A percentile compares a stretch with the other conserved stretches of the same genome.
phyloP scores from a whole-genome alignment of 768 basidiomycete species.

The Termitomyces sp. region DNA sequence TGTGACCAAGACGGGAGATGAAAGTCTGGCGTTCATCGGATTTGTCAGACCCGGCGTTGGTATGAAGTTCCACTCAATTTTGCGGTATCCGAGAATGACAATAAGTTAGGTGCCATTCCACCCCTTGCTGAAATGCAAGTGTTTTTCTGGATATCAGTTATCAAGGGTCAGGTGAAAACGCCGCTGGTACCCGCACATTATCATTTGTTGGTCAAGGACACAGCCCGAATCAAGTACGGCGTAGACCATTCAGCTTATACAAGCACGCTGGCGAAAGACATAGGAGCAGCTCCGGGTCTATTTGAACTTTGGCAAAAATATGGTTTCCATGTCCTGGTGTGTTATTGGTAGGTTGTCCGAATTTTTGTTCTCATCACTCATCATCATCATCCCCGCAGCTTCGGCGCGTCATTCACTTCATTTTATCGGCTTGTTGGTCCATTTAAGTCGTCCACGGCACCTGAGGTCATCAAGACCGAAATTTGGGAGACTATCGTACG shows the following conservation, averaged over 20 bases:
- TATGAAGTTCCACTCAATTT: constrained; percentile 12
- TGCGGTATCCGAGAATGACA: constrained; percentile 7
- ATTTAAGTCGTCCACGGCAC: constrained; percentile 36
- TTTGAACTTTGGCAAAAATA: constrained; percentile 43
- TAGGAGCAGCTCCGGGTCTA: constrained; percentile 50
- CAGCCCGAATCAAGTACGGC: constrained; percentile 55
- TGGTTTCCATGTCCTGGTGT: constrained; percentile 45
- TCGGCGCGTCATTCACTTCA: constrained; percentile 55
- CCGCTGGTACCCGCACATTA: constrained; percentile 48
- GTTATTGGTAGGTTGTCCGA: constrained; percentile 44
- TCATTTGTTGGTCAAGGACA: constrained; percentile 48
- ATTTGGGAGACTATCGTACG: constrained; percentile 59
- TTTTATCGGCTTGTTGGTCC: constrained; percentile 59
- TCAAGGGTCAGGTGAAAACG: constrained; percentile 37
- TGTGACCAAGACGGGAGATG: constrained; percentile 38
- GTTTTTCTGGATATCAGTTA: constrained; percentile 52
- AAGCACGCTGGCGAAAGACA: constrained; percentile 54
- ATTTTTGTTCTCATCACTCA: neutral
- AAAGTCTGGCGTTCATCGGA: constrained; percentile 50
- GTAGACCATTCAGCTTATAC: constrained; percentile 58
- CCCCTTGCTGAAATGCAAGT: constrained; percentile 60
- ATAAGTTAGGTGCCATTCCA: constrained; percentile 45
- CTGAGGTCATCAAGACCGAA: constrained; percentile 47
- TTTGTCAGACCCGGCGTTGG: constrained; percentile 58
- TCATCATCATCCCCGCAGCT: constrained; percentile 27